Conservation (phyloP, 345 rosid genomes). For the Citrus trifoliata region DNA sequence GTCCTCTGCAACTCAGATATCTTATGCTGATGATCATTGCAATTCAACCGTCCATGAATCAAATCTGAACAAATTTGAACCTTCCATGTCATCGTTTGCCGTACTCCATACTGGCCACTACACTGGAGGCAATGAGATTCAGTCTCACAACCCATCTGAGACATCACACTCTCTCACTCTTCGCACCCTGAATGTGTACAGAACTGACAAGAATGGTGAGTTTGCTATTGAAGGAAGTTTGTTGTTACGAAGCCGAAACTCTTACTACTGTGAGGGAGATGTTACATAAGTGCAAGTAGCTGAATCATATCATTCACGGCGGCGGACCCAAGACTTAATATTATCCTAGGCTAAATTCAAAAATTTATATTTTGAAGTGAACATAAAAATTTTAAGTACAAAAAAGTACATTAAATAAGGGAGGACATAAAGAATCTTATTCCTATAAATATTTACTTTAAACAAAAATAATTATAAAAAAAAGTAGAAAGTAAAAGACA, state of each 20-base stretch:
- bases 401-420: too few species aligned
- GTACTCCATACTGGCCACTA: conserved; percentile 12
- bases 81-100: not conserved
- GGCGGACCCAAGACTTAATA: too few species aligned
- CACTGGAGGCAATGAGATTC: conserved; percentile 3
- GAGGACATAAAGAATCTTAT: too few species aligned
- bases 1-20: not conserved
- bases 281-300: not conserved
- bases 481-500: too few species aligned
- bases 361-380: too few species aligned
- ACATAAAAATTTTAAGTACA: too few species aligned
- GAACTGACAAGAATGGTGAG: conserved; percentile 17
- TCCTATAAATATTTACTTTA: too few species aligned
- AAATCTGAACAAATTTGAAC: not conserved
- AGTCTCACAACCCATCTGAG: not conserved
- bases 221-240: conserved; percentile 19
- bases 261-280: not conserved
- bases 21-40: conserved; percentile 32
- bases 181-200: not conserved
- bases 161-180: conserved; percentile 10
- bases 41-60: conserved; percentile 24
- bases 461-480: too few species aligned
- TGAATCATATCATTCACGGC: not conserved
- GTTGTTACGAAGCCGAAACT: not conserved
- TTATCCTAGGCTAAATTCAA: too few species aligned